Evolutionary conservation across 306 rosid genomes (phyloP).

Genomic region (Inga oerstediana): DNA sequence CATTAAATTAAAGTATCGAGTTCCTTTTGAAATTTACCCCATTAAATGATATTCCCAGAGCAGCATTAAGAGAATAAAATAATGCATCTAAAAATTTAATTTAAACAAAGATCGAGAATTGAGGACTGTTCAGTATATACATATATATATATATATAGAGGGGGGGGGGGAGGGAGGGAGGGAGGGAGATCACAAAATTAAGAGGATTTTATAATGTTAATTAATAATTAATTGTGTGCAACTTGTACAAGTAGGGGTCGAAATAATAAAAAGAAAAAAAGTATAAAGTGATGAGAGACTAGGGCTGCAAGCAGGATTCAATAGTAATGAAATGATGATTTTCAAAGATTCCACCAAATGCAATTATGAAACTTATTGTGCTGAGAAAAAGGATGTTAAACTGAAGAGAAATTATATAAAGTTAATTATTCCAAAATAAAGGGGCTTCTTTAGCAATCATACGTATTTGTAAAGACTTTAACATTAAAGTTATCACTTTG

Average conservation of each 20-base stretch:
- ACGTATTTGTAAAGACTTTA: not conserved
- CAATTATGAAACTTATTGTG: slow-evolving; percentile 3
- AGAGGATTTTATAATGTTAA: not conserved
- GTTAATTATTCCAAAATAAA: slow-evolving; percentile 14
- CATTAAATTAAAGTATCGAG: not conserved
- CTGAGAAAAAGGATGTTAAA: not conserved
- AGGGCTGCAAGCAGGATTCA: not conserved
- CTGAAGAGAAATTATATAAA: not conserved
- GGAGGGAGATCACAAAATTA: not conserved
- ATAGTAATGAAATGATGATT: not conserved
- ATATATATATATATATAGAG: no score
- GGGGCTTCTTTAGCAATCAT: not conserved
- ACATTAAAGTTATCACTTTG: not conserved
- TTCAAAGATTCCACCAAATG: not conserved
- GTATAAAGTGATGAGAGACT: not conserved
- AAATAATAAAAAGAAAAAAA: not conserved
- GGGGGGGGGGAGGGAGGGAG: not conserved
- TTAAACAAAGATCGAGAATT: not conserved
- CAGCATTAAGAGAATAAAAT: not conserved
- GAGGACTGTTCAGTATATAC: not conserved
- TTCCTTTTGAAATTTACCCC: not conserved
- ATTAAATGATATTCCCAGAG: not conserved
- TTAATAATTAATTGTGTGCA: not conserved
- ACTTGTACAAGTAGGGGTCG: not conserved
- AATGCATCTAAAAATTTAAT: not conserved